Percentiles rank a stretch among this genome's conserved stretches.
Evolutionary conservation across 176 grass and related monocot genomes (phyloP).

Genomic region (Avena insularis): DNA sequence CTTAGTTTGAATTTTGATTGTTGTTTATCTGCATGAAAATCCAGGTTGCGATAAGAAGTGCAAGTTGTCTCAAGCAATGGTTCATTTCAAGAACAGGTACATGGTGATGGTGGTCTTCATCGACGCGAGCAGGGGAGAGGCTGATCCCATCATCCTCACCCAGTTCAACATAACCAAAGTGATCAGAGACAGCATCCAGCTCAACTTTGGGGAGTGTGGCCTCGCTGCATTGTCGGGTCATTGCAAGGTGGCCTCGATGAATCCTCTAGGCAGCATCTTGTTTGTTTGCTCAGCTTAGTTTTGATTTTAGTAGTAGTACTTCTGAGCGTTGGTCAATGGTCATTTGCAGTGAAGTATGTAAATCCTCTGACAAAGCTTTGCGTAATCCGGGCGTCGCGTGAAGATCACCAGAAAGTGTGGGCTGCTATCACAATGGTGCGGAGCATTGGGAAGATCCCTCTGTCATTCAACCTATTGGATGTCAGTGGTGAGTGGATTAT

Average conservation of each 20-base stretch:
- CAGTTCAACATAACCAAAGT: neutral
- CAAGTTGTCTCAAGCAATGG: conserved; percentile 42
- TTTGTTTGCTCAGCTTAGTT: neutral
- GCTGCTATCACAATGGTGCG: conserved; percentile 70
- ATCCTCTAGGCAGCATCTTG: neutral
- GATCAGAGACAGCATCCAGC: no score
- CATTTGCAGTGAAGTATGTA: conserved; percentile 75
- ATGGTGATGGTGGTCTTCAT: conserved; percentile 83
- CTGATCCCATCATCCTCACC: conserved; percentile 64
- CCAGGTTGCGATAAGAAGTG: neutral
- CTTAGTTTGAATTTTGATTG: neutral
- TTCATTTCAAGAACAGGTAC: conserved; percentile 94
- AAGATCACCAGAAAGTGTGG: conserved; percentile 76
- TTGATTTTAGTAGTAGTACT: neutral
- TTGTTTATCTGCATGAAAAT: neutral
- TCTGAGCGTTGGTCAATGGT: neutral
- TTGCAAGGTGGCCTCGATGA: conserved; percentile 62
- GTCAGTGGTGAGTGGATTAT: conserved; percentile 63
- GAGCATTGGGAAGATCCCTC: conserved; percentile 61
- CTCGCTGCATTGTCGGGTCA: conserved; percentile 17
- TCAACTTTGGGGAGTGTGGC: no score
- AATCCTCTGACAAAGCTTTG: conserved; percentile 77
- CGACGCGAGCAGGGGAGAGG: conserved; percentile 40
- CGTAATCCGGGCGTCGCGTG: conserved; percentile 66
- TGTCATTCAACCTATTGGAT: conserved; percentile 77